Conservation (phyloP, 2,329 filamentous ascomycete species). For the Pseudogymnoascus sp. region DNA sequence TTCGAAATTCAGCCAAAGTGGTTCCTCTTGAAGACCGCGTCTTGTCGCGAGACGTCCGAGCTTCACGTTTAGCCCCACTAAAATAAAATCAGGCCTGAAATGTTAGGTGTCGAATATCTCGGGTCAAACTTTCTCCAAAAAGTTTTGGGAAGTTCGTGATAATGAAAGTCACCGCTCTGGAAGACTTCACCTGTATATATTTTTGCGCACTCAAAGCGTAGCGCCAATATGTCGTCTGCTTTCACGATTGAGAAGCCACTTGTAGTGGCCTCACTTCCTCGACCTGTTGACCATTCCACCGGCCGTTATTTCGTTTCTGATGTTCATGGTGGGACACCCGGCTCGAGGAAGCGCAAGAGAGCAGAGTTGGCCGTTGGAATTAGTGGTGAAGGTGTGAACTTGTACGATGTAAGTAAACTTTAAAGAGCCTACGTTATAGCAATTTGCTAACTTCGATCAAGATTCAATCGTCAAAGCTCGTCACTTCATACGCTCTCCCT, state of each 20-base stretch:
- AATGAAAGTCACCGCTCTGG: slow-evolving; percentile 2
- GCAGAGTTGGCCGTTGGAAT: slow-evolving; percentile 55
- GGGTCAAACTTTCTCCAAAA: slow-evolving; percentile 8
- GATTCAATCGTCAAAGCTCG: slow-evolving; percentile 52
- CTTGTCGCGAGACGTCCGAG: slow-evolving; percentile 3
- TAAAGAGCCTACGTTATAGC: neutral
- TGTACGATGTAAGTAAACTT: slow-evolving; percentile 50
- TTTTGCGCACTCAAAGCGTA: neutral
- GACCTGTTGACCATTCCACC: slow-evolving; percentile 45
- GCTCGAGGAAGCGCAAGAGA: slow-evolving; percentile 53
- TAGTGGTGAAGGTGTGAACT: slow-evolving; percentile 56
- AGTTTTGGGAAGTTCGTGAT: slow-evolving; percentile 10
- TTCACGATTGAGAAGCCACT: slow-evolving; percentile 58
- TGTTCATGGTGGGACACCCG: slow-evolving; percentile 50
- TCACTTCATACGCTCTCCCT: slow-evolving; percentile 59
- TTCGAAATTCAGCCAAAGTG: slow-evolving; percentile 6
- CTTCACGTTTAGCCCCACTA: slow-evolving; percentile 1
- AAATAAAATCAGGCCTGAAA: neutral
- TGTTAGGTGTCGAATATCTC: neutral
- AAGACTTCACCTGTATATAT: slow-evolving; percentile 6
- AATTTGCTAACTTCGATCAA: slow-evolving; percentile 26
- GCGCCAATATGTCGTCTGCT: slow-evolving; percentile 31
- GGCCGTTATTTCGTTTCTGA: slow-evolving; percentile 50
- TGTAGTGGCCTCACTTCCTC: slow-evolving; percentile 50
- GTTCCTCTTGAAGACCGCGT: slow-evolving; percentile 5